Evolutionary conservation across 2,329 filamentous ascomycete species (phyloP), one percentile per base, ranked within the genome.

Genomic region (Colletotrichum trifolii): DNA sequence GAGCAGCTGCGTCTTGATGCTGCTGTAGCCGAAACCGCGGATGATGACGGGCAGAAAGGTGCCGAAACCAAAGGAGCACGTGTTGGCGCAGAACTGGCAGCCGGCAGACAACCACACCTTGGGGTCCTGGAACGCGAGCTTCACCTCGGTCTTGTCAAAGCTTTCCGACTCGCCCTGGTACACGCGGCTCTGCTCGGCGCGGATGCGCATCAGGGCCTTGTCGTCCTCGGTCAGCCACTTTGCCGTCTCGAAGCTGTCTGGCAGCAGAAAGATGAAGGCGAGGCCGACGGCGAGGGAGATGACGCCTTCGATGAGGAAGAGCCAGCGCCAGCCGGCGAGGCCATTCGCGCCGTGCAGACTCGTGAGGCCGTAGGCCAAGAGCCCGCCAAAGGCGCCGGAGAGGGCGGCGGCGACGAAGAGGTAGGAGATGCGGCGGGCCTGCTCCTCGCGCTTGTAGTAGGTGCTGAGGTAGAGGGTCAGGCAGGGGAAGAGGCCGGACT

Each of bases 11-110:
- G 82, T 80, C 69, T 83, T 75, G 15, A 86, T 74, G 13, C 77
- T 78, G 52, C 76, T 73, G 70, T 85, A 87, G 3, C 84, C 83
- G 71, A 87, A 81, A 12, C 77, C 78, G 46, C 79, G 76, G 45
- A 88, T 76, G 67, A 89, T 87, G 1, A 81, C 81, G 1, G 86
- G 86, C 7, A 87, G 73, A 71, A 88, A 88, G 7, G 84, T 87
- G 61, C 79, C 82, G 71, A 87, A 87, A 12, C 84, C 85, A 68
- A 86, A 87, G 0, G 84, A 76, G 47, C 84, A 74, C n/a, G 83
- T 82, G 63, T 85, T 82, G 56, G 83, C 80, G 56, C 82, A 85
- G 71, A 86, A 85, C 56, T 85, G 82, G 25, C 82, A 82, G 12
- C 73, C 67, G 7, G 79, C 81, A 55, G 79, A 84, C 33, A 86